Base-by-base conservation (phyloP, 768 basidiomycete species). In the Pilatotrama ljubarskyi region DNA sequence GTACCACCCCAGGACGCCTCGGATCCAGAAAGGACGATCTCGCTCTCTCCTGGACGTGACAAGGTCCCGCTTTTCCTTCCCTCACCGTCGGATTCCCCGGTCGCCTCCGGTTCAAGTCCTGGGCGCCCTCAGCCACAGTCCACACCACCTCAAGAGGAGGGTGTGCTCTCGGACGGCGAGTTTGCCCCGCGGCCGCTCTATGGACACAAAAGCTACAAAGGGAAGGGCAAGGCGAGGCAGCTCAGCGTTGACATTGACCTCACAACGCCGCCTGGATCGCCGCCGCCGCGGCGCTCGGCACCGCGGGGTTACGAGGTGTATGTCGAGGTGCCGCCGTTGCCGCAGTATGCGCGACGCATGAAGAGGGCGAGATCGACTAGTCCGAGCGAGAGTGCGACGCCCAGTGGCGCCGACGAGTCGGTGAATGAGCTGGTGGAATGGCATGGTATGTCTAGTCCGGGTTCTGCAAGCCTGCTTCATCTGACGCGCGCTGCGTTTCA, bases 31-130 rank as follows among this genome's bases (percentile, higher is more conserved):
- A 5, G 20, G 41, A 24, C 24, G 26, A 32, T 18, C 17, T 29
- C 51, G 10, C 14, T 13, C 26, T 52, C 55, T 20, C 38, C 43
- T 8, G 36, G 15, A 24, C 46, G 40, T 2, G 36, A 42, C 3
- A 59, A 52, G n/a, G 13, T 54, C 17, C 66, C 66, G 20, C 51
- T 67, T 17, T 67, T 67, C 64, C 57, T 67, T n/a, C 66, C 66
- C 5, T 67, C 66, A 25, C 64, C 61, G 7, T 50, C 64, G 5
- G 64, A 58, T 26, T 64, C 63, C 3, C 58, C 42, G 2, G 58
- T 41, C 0, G 49, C 48, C 24, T 49, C 51, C 15, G 24, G 51
- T 15, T 47, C 55, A 14, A 35, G 44, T 13, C 51, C 6, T 11
- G 46, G 37, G 5, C 37, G 15, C 7, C 36, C 50, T 13, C 42